phyloP scores from a whole-genome alignment of 2,329 filamentous ascomycete genomes.

The Curvularia hawaiiensis region DNA sequence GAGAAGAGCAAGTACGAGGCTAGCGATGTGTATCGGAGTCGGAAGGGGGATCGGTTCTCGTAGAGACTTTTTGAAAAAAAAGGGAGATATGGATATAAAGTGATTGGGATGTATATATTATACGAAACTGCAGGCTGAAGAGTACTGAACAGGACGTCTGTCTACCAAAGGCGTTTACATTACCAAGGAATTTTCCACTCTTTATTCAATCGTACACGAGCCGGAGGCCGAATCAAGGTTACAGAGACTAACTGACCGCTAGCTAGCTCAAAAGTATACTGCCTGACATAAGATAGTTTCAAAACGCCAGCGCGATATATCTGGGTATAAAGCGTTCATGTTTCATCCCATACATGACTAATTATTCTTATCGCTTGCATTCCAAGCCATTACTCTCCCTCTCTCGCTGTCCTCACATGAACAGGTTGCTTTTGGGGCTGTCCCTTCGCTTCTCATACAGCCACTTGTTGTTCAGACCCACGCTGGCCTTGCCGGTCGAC shows the following conservation, averaged over 20 bases:
- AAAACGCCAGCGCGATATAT: slow-evolving; percentile 36
- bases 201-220: slow-evolving; percentile 11
- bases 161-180: not conserved
- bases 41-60: slow-evolving; percentile 82
- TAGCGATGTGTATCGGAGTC: slow-evolving; percentile 72
- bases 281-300: slow-evolving; percentile 1
- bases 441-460: slow-evolving; percentile 79
- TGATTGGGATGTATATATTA: not conserved
- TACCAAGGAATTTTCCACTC: slow-evolving; percentile 15
- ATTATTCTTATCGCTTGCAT: slow-evolving; percentile 2
- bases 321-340: slow-evolving; percentile 41
- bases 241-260: not conserved
- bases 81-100: not conserved
- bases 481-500: slow-evolving; percentile 62
- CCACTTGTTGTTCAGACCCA: slow-evolving; percentile 91
- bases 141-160: not conserved
- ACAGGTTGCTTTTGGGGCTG: slow-evolving; percentile 50
- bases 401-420: slow-evolving; percentile 21
- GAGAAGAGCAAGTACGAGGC: slow-evolving; percentile 95
- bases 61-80: slow-evolving; percentile 14
- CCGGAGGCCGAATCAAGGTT: not conserved
- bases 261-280: slow-evolving; percentile 6
- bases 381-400: not conserved
- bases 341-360: slow-evolving; percentile 9
- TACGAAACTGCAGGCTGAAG: not conserved